Conservation (phyloP, 208 protist genomes). For the Wallacemonas sp. region DNA sequence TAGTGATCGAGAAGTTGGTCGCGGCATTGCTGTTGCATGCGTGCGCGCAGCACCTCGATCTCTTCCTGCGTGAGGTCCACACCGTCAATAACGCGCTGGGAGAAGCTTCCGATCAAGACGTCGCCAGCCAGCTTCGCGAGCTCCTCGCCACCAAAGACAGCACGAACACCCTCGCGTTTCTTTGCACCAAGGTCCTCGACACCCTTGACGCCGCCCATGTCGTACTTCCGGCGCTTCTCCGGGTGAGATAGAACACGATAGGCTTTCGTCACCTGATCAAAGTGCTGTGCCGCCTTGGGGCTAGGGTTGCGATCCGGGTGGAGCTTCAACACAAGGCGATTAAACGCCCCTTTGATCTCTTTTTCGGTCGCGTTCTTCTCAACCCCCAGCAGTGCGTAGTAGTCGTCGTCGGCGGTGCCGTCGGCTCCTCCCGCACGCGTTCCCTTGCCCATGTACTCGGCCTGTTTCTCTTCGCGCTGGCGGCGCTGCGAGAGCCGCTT, state of each 20-base stretch:
- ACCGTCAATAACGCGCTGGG: conserved; percentile 77
- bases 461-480: conserved; percentile 14
- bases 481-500: conserved; percentile 31
- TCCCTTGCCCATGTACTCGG: conserved; percentile 21
- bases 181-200: conserved; percentile 87
- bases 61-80: conserved; percentile 78
- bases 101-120: conserved; percentile 72
- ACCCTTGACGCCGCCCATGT: conserved; percentile 95
- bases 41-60: conserved; percentile 53
- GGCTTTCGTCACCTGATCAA: conserved; percentile 92
- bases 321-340: conserved; percentile 75
- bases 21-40: conserved; percentile 58
- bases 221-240: conserved; percentile 96
- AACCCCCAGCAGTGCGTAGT: conserved; percentile 82
- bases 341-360: conserved; percentile 90
- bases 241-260: conserved; percentile 96
- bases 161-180: conserved; percentile 70
- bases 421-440: conserved; percentile 6
- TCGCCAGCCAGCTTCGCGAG: conserved; percentile 53
- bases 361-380: conserved; percentile 45
- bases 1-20: conserved; percentile 68
- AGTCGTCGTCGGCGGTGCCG: conserved; percentile 32
- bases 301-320: conserved; percentile 89
- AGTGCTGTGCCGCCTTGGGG: conserved; percentile 80
- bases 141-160: conserved; percentile 78